These are phyloP conservation scores for Acanthamoeba divionensis DNA, from an alignment of 208 protist species.

Conservation along the genomic window DNA sequence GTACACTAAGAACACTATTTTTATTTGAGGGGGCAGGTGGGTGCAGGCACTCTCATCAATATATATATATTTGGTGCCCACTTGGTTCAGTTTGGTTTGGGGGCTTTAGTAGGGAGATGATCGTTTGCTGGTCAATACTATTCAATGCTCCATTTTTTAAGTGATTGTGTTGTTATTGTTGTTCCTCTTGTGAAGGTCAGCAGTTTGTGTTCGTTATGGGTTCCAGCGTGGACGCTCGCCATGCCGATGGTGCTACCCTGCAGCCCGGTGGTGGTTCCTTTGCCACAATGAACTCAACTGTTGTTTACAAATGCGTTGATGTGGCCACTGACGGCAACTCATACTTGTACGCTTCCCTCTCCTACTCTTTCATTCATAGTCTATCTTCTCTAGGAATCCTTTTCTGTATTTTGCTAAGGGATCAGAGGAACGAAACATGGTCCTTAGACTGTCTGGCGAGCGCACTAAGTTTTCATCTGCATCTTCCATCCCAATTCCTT, in stretches of 20 bases:
- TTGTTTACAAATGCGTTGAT: slow-evolving; percentile 49
- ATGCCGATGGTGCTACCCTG: background rate
- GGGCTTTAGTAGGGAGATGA: background rate
- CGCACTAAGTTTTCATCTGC: background rate
- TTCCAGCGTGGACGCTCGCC: slow-evolving; percentile 38
- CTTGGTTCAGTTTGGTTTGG: background rate
- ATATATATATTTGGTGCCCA: background rate
- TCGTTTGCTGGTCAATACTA: background rate
- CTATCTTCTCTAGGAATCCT: too few relatives aligned
- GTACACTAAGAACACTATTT: background rate
- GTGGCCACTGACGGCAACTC: slow-evolving; percentile 35
- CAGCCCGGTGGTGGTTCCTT: slow-evolving; percentile 47
- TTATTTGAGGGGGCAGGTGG: background rate
- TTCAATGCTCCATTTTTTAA: background rate
- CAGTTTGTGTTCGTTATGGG: slow-evolving; percentile 43
- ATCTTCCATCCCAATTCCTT: background rate
- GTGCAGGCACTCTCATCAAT: background rate
- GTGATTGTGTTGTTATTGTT: background rate
- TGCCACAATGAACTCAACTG: slow-evolving; percentile 4
- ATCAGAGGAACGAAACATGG: too few relatives aligned
- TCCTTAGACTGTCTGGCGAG: background rate
- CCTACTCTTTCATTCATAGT: background rate
- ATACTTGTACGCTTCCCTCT: slow-evolving; percentile 47
- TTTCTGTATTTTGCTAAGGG: too few relatives aligned
- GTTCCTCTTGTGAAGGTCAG: background rate